Evolutionary conservation across 2,329 filamentous ascomycete species (phyloP).

Genomic region (Penicillium sp.): DNA sequence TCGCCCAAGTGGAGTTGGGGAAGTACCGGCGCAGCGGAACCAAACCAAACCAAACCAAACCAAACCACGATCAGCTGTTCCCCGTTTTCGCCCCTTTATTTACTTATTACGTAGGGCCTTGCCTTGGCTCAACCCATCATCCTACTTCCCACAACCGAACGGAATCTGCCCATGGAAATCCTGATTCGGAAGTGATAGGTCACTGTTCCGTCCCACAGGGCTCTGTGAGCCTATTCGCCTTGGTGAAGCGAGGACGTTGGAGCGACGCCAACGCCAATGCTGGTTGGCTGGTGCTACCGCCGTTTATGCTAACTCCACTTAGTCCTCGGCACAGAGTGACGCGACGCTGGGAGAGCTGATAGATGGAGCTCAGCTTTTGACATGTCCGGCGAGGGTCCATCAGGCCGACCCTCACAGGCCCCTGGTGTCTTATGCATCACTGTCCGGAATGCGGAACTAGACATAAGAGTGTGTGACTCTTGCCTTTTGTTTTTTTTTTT

Average conservation of each 20-base stretch:
- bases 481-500: background rate
- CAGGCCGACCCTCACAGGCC: background rate
- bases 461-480: background rate
- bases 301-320: conserved; percentile 20
- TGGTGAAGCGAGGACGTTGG: conserved; percentile 12
- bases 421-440: conserved; percentile 8
- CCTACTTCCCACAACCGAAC: background rate
- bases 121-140: background rate
- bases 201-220: conserved; percentile 3
- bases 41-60: conserved; percentile 8
- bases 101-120: background rate
- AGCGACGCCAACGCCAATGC: background rate
- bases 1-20: conserved; percentile 21
- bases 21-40: conserved; percentile 21
- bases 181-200: conserved; percentile 15
- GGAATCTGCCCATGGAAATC: background rate
- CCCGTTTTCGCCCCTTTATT: background rate
- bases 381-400: conserved; percentile 3
- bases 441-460: background rate
- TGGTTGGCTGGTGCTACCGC: conserved; percentile 15
- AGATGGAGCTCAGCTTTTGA: conserved; percentile 18
- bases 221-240: conserved; percentile 5
- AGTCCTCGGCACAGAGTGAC: conserved; percentile 11
- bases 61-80: conserved; percentile 2
- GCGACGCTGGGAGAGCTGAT: conserved; percentile 15